Conservation (phyloP, 75 land plant genomes). For the Cunninghamia lanceolata region DNA sequence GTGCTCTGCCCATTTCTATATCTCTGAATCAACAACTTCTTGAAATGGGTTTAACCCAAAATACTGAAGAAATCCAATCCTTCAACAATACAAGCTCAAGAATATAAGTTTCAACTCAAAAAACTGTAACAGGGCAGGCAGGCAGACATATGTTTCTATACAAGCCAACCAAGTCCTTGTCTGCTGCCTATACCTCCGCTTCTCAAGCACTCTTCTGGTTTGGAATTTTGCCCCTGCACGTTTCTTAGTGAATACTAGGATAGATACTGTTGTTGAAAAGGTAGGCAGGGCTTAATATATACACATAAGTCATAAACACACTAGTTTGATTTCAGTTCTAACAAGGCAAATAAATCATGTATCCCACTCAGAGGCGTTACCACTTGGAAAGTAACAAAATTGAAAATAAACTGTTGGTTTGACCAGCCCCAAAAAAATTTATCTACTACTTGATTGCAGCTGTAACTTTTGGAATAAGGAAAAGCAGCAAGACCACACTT, state of each 20-base stretch:
- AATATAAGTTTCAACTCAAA: neutral
- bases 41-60: too few species aligned
- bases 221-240: neutral
- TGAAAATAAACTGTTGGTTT: neutral
- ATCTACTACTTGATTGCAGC: neutral
- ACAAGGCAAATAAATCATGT: neutral
- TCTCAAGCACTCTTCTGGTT: neutral
- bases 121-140: neutral
- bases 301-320: neutral
- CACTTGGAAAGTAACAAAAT: neutral
- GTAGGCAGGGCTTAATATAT: neutral
- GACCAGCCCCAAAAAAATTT: neutral
- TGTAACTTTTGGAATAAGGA: neutral
- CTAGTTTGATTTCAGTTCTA: neutral
- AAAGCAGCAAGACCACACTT: neutral
- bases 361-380: neutral
- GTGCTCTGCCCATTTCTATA: constrained; percentile 24
- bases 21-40: too few species aligned
- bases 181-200: constrained; percentile 2
- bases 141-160: neutral
- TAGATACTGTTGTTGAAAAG: neutral
- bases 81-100: too few species aligned
- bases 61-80: too few species aligned
- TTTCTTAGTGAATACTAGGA: neutral
- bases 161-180: neutral